Evolutionary conservation across 2,329 filamentous ascomycete species (phyloP).

Genomic region (Periconia sp.): DNA sequence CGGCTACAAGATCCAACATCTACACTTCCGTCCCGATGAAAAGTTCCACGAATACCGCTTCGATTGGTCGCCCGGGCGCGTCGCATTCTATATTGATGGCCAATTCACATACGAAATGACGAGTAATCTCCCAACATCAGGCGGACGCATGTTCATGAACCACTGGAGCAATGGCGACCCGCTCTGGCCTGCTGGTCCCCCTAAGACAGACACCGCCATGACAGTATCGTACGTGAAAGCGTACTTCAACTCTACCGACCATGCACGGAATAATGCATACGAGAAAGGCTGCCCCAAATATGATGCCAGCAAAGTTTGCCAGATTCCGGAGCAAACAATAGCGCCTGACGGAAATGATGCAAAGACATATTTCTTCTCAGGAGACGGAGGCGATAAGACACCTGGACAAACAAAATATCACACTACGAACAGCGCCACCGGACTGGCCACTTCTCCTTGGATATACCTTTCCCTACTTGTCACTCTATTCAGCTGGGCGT

Average conservation of each 20-base stretch:
- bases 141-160: conserved; percentile 72
- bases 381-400: conserved; percentile 28
- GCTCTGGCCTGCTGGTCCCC: conserved; percentile 75
- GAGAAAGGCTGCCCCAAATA: conserved; percentile 36
- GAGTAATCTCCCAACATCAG: conserved; percentile 61
- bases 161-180: conserved; percentile 81
- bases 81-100: conserved; percentile 74
- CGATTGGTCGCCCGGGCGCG: conserved; percentile 69
- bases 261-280: conserved; percentile 34
- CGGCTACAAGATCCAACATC: conserved; percentile 62
- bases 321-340: conserved; percentile 39
- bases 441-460: conserved; percentile 20
- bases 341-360: conserved; percentile 36
- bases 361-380: conserved; percentile 46
- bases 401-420: conserved; percentile 36
- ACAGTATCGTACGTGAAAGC: conserved; percentile 74
- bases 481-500: conserved; percentile 32
- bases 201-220: conserved; percentile 65
- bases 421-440: conserved; percentile 23
- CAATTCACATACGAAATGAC: conserved; percentile 62
- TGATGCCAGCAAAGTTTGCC: conserved; percentile 37
- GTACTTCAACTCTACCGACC: conserved; percentile 75
- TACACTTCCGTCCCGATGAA: conserved; percentile 70
- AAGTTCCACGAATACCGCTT: conserved; percentile 81
- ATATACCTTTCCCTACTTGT: conserved; percentile 31